These are phyloP conservation scores for Saccharomyces eubayanus DNA, from an alignment of 805 yeast genomes.

Conservation along the genomic window DNA sequence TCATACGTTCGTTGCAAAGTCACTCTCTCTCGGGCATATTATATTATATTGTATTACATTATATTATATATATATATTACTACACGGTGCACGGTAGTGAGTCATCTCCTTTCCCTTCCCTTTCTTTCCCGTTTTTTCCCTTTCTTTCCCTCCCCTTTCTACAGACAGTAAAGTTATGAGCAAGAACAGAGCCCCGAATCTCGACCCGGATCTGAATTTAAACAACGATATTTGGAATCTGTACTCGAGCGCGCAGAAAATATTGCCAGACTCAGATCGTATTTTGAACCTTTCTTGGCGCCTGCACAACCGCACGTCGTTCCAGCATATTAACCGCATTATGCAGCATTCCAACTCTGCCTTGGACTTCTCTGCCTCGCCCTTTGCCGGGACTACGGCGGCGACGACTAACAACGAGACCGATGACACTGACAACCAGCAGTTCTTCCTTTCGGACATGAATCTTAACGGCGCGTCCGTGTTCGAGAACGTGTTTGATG, in stretches of 20 bases:
- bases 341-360: not conserved
- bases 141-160: no score
- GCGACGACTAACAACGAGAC: not conserved
- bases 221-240: conserved; percentile 53
- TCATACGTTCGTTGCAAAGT: no score
- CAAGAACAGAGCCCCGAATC: not conserved
- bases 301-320: conserved; percentile 3
- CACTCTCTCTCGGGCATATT: no score
- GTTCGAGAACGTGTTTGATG: not conserved
- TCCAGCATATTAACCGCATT: not conserved
- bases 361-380: not conserved
- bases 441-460: conserved; percentile 1
- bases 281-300: conserved; percentile 87
- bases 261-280: conserved; percentile 64
- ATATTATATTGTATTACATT: no score
- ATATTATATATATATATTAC: not conserved
- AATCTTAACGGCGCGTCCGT: not conserved
- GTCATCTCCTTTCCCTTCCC: no score
- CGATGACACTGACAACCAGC: not conserved
- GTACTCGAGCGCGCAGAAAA: conserved; percentile 68
- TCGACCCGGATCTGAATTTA: not conserved
- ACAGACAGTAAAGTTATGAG: not conserved
- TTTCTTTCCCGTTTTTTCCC: no score
- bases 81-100: not conserved
- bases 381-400: conserved; percentile 2